Evolutionary conservation across 805 yeast genomes (phyloP), one percentile per base, ranked within the genome.

Genomic region (Saccharomycopsis fibuligera): DNA sequence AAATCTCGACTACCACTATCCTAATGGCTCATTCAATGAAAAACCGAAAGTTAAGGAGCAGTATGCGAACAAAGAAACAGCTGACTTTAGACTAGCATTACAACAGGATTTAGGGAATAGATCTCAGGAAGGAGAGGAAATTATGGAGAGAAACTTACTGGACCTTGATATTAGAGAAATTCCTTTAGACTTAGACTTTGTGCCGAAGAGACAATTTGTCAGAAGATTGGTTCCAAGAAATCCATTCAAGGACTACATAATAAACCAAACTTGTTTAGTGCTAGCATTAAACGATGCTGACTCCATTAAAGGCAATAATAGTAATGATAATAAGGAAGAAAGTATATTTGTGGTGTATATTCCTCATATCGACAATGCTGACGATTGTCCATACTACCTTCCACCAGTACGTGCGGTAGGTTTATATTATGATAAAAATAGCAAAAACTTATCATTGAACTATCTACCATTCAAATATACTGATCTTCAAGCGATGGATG

Each of bases 181-280:
- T 43, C 72, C 72, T 2, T 35, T 59, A 24, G 39, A 17, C 19
- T 58, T 49, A 43, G 48, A 10, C 29, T 67, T 58, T 48, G 62
- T 59, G 49, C 71, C 73, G 17, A 68, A 69, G 39, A 61, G 64
- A 19, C 79, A 81, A 56, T 66, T 84, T 41, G 86, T 88, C n/a
- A 75, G 97, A 56, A 71, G 96, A 56, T 79, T 90, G 31, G 75
- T 90, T n/a, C 98, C 98, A 9, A 72, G 97, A 63, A 90, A 90
- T 59, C 96, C 96, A 0, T 80, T 78, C 60, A 84, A 86, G 58
- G 98, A 90, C 61, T 75, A 76, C 45, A 76, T 86, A 22, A 79
- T 89, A 53, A 86, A 86, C 61, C 98, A 91, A 64, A 83, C 96
- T 0, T 90, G 97, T 63, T 64, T 79, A 30, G 66, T 78, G 1